Evolutionary conservation across 768 basidiomycete species (phyloP), one percentile per base, ranked within the genome.

Genomic region (Trametes cubensis): DNA sequence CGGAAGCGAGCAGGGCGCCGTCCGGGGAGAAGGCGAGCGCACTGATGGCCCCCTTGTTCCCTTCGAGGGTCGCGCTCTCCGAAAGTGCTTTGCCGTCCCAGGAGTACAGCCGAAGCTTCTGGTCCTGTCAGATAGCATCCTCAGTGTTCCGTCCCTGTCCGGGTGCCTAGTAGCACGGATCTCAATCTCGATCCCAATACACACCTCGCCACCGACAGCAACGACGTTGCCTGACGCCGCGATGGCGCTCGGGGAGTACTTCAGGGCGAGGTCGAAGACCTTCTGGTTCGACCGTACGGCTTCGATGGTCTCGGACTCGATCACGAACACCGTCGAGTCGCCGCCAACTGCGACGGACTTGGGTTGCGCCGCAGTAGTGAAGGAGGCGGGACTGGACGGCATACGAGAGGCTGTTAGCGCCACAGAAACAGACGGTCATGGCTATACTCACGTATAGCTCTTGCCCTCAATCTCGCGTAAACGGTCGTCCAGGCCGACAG

Each of bases 11-110:
- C 40, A 86, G 75, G 21, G 76, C 78, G 0, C 90, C 91, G 72
- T 96, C 87, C 0, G 87, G 84, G 0, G 92, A 91, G 75, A 97
- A 90, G 0, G 90, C 84, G 6, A 98, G 73, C 0, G 86, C 85
- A 44, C 87, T 87, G 20, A 98, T 78, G 7, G 83, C 76, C 15
- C 87, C 90, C 65, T 83, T 83, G 72, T 90, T 89, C 34, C 85
- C 86, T 64, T 88, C 86, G 10, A 91, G 77, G 2, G 83, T 77
- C 0, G 74, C 82, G 28, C 70, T 73, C 70, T 89, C 86, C 49
- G 78, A 83, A 58, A 93, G 70, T 2, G 78, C 66, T 62, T 83
- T 85, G 0, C 86, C 88, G 61, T 88, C 83, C 87, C 91, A 92
- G 25, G 82, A 75, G 66, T 88, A 85, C 28, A 98, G 74, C 45